phyloP scores from a whole-genome alignment of 805 yeast species.

The Barnettozyma sucrosica region DNA sequence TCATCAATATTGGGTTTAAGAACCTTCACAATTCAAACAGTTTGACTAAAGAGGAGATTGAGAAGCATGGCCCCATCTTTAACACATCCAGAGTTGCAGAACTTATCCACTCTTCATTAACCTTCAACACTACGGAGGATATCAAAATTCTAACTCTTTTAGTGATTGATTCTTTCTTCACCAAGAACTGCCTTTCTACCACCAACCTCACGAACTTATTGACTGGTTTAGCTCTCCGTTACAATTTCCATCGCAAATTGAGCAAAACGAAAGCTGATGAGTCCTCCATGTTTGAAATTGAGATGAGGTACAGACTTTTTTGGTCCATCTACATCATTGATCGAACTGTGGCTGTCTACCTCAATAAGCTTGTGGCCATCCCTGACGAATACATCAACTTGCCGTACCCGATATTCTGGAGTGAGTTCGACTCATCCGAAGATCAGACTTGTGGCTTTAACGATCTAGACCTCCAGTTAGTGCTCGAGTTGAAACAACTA shows the following conservation, averaged over 20 bases:
- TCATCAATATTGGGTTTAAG: constrained; percentile 21
- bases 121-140: constrained; percentile 37
- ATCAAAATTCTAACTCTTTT: constrained; percentile 38
- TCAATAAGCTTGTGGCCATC: constrained; percentile 47
- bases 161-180: constrained; percentile 50
- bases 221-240: constrained; percentile 38
- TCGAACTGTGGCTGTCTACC: constrained; percentile 41
- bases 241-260: constrained; percentile 39
- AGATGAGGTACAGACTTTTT: constrained; percentile 41
- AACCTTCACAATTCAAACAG: constrained; percentile 9
- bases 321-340: constrained; percentile 48
- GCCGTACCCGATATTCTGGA: constrained; percentile 36
- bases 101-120: constrained; percentile 20
- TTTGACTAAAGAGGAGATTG: constrained; percentile 12
- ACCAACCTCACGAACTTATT: constrained; percentile 49
- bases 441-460: constrained; percentile 25
- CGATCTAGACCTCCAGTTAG: constrained; percentile 31
- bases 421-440: constrained; percentile 19
- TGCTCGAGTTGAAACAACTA: constrained; percentile 41
- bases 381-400: constrained; percentile 47
- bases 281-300: constrained; percentile 24
- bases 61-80: constrained; percentile 10
- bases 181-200: constrained; percentile 46
- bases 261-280: constrained; percentile 19
- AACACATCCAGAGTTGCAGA: constrained; percentile 4